These are phyloP conservation scores for Solanum dulcamara DNA, from an alignment of 257 asterid genomes.

Conservation along the genomic window DNA sequence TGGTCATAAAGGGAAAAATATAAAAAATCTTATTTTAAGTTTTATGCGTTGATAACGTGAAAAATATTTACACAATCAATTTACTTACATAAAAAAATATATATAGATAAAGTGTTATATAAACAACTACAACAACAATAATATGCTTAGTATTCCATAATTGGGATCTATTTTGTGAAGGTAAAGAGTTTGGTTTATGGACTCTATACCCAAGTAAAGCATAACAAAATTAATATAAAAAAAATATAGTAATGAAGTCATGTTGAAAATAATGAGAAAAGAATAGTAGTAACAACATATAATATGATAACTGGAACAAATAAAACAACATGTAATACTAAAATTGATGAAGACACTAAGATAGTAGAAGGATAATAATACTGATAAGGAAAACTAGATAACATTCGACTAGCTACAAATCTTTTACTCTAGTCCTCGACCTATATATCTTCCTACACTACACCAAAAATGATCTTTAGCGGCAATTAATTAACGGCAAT, in stretches of 20 bases:
- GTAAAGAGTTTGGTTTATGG: neutral
- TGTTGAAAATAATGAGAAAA: neutral
- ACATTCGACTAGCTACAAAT: neutral
- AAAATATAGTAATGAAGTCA: neutral
- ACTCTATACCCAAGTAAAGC: neutral
- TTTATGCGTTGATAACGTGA: too few species aligned
- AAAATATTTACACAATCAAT: neutral
- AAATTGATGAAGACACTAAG: neutral
- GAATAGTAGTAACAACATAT: neutral
- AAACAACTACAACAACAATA: too few species aligned
- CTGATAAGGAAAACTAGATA: neutral
- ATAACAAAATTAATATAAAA: neutral
- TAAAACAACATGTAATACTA: neutral
- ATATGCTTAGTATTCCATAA: too few species aligned
- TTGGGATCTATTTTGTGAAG: too few species aligned
- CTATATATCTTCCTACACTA: accelerated
- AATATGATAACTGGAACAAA: neutral
- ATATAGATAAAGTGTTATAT: too few species aligned
- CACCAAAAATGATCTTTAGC: too few species aligned
- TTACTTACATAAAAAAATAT: neutral
- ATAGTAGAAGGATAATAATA: neutral
- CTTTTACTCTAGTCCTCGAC: neutral
- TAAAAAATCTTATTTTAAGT: neutral
- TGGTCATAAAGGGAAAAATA: neutral
- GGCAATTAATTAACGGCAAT: too few species aligned